Evolutionary conservation across 2,329 filamentous ascomycete genomes (phyloP), one percentile per base, ranked within the genome.

Genomic region (Claviceps sp.): DNA sequence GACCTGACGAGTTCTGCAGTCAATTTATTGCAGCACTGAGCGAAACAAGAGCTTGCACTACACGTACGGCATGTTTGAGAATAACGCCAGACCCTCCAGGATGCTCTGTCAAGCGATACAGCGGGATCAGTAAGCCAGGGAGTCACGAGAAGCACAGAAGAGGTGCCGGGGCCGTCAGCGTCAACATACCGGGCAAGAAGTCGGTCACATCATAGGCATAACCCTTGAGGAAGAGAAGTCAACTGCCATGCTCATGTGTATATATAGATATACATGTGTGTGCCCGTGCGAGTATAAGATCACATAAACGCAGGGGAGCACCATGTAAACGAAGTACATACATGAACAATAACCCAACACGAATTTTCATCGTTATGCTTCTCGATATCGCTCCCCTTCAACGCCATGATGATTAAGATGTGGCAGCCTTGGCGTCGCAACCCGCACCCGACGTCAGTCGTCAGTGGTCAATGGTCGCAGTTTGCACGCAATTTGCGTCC

Each of bases 11-110:
- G 8, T 11, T 34, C 9, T 34, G 9, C 30, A 11, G 30, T 34
- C 11, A 34, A 11, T 11, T 11, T 34, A 11, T 11, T 34, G 30
- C 9, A 11, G 9, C 9, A 11, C 30, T 11, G 30, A 34, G 30
- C 30, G 30, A 9, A 34, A 34, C 11, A 11, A 34, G 30, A 9
- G 9, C 9, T 34, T 34, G 30, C 30, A 30, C 75, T 34, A 3
- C 30, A 30, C 75, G 56, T 64, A 79, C 78, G 34, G 90, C 90
- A 70, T 96, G 95, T 72, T 95, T 95, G 58, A 98, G 78, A 62
- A 98, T 97, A 66, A 97, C 94, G 65, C 91, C 93, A 58, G 82
- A 77, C 40, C 88, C 90, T 55, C 90, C 90, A 24, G 90, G 90
- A 63, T 95, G 89, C 67, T 95, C 88, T 82, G 59, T 13, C 6